Conservation (phyloP, 129 eudicot species). For the Silybum marianum region DNA sequence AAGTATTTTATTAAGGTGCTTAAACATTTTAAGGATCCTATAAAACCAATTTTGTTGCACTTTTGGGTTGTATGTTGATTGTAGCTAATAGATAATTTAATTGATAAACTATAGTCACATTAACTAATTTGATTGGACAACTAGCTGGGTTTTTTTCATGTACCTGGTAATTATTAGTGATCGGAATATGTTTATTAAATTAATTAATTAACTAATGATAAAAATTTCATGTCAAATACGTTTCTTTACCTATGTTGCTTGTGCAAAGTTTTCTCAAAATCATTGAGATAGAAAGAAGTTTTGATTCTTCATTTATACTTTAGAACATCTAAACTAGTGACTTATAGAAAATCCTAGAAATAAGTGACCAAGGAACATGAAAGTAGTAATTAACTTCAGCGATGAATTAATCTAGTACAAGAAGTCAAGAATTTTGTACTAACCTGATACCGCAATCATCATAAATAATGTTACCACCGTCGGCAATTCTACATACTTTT, state of each 20-base stretch:
- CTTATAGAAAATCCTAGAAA: neutral
- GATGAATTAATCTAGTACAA: neutral
- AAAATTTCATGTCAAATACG: neutral
- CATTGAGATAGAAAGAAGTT: neutral
- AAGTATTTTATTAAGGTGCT: too few relatives aligned
- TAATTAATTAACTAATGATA: too few relatives aligned
- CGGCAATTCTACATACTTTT: slow-evolving; percentile 35
- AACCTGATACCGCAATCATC: slow-evolving; percentile 65
- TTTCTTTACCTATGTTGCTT: too few relatives aligned
- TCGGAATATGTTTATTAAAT: neutral
- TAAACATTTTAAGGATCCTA: too few relatives aligned
- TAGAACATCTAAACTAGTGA: neutral
- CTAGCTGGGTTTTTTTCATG: neutral
- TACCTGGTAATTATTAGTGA: neutral
- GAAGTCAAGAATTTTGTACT: neutral
- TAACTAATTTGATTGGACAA: neutral
- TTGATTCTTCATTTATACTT: neutral
- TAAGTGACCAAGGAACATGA: neutral
- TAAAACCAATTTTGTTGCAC: too few relatives aligned
- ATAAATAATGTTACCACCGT: slow-evolving; percentile 47
- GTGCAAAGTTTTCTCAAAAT: neutral
- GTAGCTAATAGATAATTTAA: neutral
- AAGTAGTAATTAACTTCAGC: neutral
- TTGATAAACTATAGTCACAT: neutral
- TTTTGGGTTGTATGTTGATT: too few relatives aligned